Evolutionary conservation across 177 flowering plant genomes (phyloP).

Genomic region (Tripterygium wilfordii): DNA sequence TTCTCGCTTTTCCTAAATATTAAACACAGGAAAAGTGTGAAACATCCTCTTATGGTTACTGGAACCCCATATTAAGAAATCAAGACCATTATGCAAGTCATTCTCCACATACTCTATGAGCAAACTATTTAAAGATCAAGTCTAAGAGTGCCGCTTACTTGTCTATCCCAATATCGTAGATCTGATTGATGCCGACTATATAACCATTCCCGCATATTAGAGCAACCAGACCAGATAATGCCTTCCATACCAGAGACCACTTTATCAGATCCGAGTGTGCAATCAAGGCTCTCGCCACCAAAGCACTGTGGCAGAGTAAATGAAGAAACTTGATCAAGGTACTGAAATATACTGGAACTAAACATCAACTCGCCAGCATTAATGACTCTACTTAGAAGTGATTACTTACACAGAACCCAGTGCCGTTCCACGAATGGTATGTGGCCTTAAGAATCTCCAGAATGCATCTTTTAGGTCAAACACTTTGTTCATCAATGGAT

Average conservation of each 20-base stretch:
- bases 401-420: constrained; percentile 72
- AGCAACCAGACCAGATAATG: constrained; percentile 85
- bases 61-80: not conserved
- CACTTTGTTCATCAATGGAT: constrained; percentile 45
- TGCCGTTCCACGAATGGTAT: constrained; percentile 93
- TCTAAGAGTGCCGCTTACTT: constrained; percentile 46
- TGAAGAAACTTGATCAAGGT: not conserved
- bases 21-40: too few relatives aligned
- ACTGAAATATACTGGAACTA: not conserved
- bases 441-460: constrained; percentile 97
- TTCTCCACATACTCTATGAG: too few relatives aligned
- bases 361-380: not conserved
- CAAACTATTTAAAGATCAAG: too few relatives aligned
- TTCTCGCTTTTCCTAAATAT: too few relatives aligned
- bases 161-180: constrained; percentile 92
- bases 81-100: not conserved
- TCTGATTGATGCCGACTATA: constrained; percentile 98
- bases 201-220: constrained; percentile 95
- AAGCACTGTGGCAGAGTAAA: constrained; percentile 49
- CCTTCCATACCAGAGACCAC: constrained; percentile 83
- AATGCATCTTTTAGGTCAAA: constrained; percentile 66
- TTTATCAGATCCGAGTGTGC: constrained; percentile 79
- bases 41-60: too few relatives aligned
- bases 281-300: constrained; percentile 83
- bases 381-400: not conserved